Percentiles rank a stretch among this genome's conserved stretches.
These are phyloP conservation scores for Ormosia semicastrata DNA, from an alignment of 306 rosid genomes.

Conservation along the genomic window DNA sequence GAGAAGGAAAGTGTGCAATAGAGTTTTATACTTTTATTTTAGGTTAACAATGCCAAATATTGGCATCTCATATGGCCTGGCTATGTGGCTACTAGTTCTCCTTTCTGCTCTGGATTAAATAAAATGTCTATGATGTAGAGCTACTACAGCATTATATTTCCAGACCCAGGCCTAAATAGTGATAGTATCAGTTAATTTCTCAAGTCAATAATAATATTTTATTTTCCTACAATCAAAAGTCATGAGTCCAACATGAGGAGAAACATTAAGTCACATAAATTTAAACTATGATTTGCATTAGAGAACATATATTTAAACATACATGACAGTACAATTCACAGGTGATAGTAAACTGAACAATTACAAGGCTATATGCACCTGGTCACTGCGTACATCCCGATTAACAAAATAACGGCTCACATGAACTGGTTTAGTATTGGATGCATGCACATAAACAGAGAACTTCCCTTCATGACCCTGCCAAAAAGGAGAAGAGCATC, in stretches of 20 bases:
- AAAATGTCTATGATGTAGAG: neutral
- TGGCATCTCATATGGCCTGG: neutral
- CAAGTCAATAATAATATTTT: neutral
- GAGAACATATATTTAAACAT: neutral
- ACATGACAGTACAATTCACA: neutral
- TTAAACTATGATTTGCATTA: neutral
- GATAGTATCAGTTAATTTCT: neutral
- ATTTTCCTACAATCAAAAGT: slow-evolving; percentile 10
- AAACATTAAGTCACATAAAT: neutral
- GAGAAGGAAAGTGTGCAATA: neutral
- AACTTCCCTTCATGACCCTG: slow-evolving; percentile 99
- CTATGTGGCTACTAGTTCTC: neutral
- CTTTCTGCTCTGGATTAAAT: neutral
- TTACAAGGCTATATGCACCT: slow-evolving; percentile 50
- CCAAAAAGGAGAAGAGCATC: slow-evolving; percentile 32
- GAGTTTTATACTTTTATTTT: neutral
- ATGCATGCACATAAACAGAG: slow-evolving; percentile 94
- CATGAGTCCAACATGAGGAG: neutral
- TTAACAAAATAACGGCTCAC: slow-evolving; percentile 76
- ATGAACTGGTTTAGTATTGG: slow-evolving; percentile 80
- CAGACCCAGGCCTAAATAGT: neutral
- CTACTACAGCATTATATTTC: neutral
- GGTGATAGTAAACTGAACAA: slow-evolving; percentile 17
- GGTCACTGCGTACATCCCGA: slow-evolving; percentile 81
- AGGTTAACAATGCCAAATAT: slow-evolving; percentile 12